These are phyloP conservation scores for Fraxinus platypoda DNA, from an alignment of 305 asterid species.

Conservation along the genomic window DNA sequence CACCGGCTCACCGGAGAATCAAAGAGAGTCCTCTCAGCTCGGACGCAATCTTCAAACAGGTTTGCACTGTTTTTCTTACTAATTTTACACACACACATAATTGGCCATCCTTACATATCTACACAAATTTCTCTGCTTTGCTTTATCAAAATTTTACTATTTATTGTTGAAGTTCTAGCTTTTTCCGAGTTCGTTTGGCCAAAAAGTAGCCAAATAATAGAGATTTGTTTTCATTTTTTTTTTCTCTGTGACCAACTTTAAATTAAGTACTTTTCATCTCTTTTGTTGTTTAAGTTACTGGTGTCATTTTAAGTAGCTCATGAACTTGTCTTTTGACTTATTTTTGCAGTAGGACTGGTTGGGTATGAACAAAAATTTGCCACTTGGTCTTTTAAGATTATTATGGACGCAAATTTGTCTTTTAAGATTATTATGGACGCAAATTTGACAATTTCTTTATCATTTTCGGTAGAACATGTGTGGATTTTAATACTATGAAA, in stretches of 20 bases:
- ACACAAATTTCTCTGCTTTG: neutral
- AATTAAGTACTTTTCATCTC: neutral
- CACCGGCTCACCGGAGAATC: conserved; percentile 81
- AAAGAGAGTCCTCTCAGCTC: conserved; percentile 98
- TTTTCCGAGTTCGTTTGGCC: neutral
- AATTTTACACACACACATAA: neutral
- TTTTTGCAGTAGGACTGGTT: neutral
- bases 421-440: too few relatives aligned
- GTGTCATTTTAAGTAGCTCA: neutral
- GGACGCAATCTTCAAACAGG: conserved; percentile 90
- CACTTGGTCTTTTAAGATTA: neutral
- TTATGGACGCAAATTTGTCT: neutral
- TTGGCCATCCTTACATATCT: neutral
- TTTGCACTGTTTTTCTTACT: conserved; percentile 2
- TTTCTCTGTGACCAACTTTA: neutral
- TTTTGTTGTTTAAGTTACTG: neutral
- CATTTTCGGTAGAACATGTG: neutral
- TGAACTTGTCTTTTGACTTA: neutral
- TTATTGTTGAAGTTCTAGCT: neutral
- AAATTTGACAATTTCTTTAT: neutral
- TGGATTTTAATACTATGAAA: neutral
- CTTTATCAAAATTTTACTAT: neutral
- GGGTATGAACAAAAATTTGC: neutral
- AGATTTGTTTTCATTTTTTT: neutral
- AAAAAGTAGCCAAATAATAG: neutral